A percentile compares a stretch with the other conserved stretches of the same genome.
Conservation (phyloP, 1,139 yeast species). For the Blastobotrys proliferans region DNA sequence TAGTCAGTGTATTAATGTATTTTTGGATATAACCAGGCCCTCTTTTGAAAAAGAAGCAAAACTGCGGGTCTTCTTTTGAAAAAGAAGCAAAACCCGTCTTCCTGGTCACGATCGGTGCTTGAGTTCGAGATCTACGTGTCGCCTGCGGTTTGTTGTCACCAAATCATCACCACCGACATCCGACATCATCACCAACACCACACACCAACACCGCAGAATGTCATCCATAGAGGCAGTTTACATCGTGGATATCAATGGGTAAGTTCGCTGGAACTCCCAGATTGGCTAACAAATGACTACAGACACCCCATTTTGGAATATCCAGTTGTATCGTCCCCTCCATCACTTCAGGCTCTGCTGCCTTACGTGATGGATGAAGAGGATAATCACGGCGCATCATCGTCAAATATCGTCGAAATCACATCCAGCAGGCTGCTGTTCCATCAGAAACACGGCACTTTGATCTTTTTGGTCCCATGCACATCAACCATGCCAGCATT, state of each 20-base stretch:
- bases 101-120: too few species aligned
- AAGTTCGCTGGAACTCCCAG: constrained; percentile 20
- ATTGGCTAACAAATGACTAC: not conserved
- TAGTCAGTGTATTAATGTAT: not conserved
- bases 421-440: constrained; percentile 33
- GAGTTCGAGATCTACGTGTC: too few species aligned
- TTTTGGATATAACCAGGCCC: not conserved
- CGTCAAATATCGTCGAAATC: constrained; percentile 23
- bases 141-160: not conserved
- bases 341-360: constrained; percentile 44
- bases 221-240: constrained; percentile 58
- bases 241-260: constrained; percentile 55
- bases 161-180: not conserved
- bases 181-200: not conserved
- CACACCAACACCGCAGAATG: constrained; percentile 19
- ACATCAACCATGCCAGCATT: constrained; percentile 38
- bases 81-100: too few species aligned
- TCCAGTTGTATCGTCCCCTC: constrained; percentile 48
- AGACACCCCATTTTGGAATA: constrained; percentile 56
- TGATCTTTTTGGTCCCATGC: constrained; percentile 33
- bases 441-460: constrained; percentile 30
- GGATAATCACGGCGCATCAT: constrained; percentile 18
- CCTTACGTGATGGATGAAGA: constrained; percentile 28
- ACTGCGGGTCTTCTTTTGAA: too few species aligned
- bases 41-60: not conserved